A percentile compares a stretch with the other conserved stretches of the same genome.
These are phyloP conservation scores for Rhododendron kiyosumense DNA, from an alignment of 148 eudicot genomes.

Conservation along the genomic window DNA sequence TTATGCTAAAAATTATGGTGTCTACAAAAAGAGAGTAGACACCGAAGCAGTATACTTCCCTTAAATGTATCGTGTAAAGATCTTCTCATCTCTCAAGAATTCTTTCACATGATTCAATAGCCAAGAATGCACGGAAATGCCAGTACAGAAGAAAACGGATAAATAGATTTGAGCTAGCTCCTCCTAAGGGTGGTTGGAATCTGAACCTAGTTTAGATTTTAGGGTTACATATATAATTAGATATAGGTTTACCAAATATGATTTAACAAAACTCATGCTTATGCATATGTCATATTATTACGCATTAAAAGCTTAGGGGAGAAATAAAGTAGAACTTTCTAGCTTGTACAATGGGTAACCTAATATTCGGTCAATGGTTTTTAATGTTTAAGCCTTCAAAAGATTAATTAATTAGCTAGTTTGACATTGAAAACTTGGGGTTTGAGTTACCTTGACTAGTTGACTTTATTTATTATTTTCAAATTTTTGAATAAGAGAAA, in stretches of 20 bases:
- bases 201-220: neutral
- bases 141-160: neutral
- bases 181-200: neutral
- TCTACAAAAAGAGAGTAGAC: too few relatives aligned
- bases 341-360: neutral
- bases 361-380: neutral
- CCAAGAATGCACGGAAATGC: neutral
- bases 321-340: neutral
- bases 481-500: neutral
- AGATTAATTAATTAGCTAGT: neutral
- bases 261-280: neutral
- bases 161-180: neutral
- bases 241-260: neutral
- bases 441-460: neutral
- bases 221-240: neutral
- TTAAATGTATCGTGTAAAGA: neutral
- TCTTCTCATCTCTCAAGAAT: neutral
- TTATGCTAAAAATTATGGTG: too few relatives aligned
- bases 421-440: neutral
- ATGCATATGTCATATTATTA: neutral
- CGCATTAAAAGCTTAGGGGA: neutral
- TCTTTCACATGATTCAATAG: neutral
- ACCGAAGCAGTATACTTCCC: too few relatives aligned
- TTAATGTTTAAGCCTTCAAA: neutral
- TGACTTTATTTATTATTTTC: neutral